Evolutionary conservation across 2,329 filamentous ascomycete species (phyloP).

Genomic region (Nigrospora sphaerica): DNA sequence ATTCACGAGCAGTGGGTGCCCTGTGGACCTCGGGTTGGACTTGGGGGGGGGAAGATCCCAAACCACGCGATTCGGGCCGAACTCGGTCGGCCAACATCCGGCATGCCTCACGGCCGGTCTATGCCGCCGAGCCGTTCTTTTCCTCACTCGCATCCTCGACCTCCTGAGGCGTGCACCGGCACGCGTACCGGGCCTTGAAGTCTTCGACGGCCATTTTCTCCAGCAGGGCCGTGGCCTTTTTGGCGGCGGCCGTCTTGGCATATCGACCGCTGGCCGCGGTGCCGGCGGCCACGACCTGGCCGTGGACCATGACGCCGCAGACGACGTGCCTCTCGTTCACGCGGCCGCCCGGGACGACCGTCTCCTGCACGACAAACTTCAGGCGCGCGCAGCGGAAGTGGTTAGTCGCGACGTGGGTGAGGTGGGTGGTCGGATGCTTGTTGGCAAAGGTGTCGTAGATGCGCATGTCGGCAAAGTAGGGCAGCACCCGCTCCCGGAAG

Average conservation of each 20-base stretch:
- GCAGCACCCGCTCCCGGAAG: constrained; percentile 65
- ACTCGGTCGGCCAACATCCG: too few relatives aligned
- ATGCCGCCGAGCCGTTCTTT: neutral
- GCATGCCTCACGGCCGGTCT: too few relatives aligned
- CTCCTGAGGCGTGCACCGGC: constrained; percentile 45
- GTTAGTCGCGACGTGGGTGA: constrained; percentile 56
- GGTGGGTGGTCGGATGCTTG: constrained; percentile 73
- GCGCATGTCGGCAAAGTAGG: constrained; percentile 78
- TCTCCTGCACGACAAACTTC: constrained; percentile 47
- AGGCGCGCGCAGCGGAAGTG: constrained; percentile 58
- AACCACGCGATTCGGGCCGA: too few relatives aligned
- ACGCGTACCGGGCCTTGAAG: constrained; percentile 55
- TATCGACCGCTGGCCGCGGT: constrained; percentile 60
- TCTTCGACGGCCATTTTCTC: constrained; percentile 39
- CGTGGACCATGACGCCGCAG: constrained; percentile 72
- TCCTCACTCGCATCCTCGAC: constrained; percentile 3
- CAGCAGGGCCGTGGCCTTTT: constrained; percentile 45
- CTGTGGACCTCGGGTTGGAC: too few relatives aligned
- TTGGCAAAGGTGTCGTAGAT: constrained; percentile 84
- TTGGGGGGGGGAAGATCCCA: too few relatives aligned
- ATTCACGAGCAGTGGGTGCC: too few relatives aligned
- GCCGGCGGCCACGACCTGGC: constrained; percentile 55
- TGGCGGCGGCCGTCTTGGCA: constrained; percentile 63
- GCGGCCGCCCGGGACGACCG: constrained; percentile 29
- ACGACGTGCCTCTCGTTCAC: constrained; percentile 47